Evolutionary conservation across 192 early-diverging fungal species (phyloP).

Genomic region (Haplosporangium gracile): DNA sequence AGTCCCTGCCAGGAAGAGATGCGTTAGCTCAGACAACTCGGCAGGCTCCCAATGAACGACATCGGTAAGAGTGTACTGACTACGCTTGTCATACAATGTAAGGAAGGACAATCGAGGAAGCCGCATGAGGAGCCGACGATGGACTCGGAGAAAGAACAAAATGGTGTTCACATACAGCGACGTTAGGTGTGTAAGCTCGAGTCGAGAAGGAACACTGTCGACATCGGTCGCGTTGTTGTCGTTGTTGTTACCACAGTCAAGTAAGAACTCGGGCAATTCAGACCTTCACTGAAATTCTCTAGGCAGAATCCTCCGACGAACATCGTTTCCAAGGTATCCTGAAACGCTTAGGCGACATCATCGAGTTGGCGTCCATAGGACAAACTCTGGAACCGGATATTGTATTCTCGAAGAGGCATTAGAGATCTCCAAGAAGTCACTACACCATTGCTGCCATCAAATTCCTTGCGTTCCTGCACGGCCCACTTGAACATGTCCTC

Average conservation of each 20-base stretch:
- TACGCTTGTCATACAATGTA: no score
- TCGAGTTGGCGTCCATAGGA: background rate
- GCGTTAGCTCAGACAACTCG: background rate
- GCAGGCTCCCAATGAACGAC: background rate
- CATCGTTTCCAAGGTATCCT: background rate
- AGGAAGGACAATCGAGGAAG: no score
- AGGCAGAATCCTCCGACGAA: no score
- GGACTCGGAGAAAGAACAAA: no score
- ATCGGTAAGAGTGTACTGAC: no score
- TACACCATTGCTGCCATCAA: no score
- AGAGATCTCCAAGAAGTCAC: background rate
- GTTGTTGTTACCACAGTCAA: no score
- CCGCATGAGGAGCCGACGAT: no score
- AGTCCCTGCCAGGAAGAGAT: background rate
- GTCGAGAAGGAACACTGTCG: no score
- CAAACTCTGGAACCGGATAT: background rate
- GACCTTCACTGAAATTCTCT: background rate
- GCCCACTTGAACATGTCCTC: slow-evolving; percentile 19
- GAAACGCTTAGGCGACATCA: background rate
- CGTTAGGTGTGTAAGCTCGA: no score
- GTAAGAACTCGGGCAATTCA: background rate
- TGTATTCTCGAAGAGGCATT: background rate
- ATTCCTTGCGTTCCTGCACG: background rate
- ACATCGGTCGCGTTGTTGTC: no score
- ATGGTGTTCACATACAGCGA: no score